Conservation (phyloP, 2,329 filamentous ascomycete genomes). For the Teratosphaeria gauchensis region DNA sequence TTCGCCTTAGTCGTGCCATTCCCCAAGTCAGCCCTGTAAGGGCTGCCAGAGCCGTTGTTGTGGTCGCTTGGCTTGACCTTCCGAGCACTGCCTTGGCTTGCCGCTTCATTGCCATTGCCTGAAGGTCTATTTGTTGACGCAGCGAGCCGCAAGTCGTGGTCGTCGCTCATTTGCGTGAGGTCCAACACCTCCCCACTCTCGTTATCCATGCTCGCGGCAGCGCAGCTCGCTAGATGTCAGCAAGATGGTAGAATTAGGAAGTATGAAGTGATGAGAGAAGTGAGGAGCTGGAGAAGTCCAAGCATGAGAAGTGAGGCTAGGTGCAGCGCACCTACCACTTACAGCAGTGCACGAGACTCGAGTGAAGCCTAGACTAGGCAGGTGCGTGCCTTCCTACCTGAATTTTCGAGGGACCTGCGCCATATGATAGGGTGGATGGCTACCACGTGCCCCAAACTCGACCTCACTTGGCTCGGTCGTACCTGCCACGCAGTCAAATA, state of each 20-base stretch:
- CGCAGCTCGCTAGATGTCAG: background rate
- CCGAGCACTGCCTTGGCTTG: background rate
- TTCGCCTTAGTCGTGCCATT: background rate
- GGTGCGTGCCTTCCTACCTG: background rate
- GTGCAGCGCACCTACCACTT: background rate
- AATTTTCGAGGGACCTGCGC: background rate
- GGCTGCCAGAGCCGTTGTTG: background rate
- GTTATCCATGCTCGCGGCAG: background rate
- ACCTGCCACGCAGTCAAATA: background rate
- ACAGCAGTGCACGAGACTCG: background rate
- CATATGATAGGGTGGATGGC: background rate
- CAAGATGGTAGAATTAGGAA: background rate
- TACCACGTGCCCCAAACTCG: background rate
- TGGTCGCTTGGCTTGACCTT: background rate
- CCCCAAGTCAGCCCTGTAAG: background rate
- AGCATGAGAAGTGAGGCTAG: background rate
- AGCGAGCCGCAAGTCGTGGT: background rate
- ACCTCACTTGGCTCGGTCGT: background rate
- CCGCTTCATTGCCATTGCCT: background rate
- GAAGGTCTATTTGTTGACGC: background rate
- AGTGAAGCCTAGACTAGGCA: background rate
- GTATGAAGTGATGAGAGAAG: background rate
- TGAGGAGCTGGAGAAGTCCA: background rate
- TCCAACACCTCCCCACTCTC: background rate
- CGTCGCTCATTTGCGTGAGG: background rate